phyloP scores from a whole-genome alignment of 176 grass and related monocot species.

The Carex pumila region DNA sequence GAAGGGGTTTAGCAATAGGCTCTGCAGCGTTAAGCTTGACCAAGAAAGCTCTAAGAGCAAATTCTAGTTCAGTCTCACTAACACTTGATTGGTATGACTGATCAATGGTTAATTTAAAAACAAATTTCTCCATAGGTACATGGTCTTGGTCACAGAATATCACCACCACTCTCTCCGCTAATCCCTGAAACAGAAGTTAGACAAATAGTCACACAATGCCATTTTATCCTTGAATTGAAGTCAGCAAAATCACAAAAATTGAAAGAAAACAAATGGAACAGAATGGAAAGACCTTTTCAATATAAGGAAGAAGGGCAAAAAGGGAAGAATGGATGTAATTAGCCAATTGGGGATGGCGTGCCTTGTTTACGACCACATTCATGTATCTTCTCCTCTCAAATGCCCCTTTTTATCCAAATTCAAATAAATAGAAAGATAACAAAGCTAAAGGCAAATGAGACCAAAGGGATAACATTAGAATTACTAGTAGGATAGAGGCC shows the following conservation, averaged over 20 bases:
- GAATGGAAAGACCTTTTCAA: conserved; percentile 59
- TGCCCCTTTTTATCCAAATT: conserved; percentile 42
- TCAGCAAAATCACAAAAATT: not conserved
- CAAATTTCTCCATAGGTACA: conserved; percentile 74
- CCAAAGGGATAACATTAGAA: not conserved
- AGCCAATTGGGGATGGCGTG: conserved; percentile 55
- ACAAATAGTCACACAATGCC: not conserved
- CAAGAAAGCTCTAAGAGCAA: conserved; percentile 84
- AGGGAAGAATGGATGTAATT: conserved; percentile 68
- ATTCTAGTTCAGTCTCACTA: conserved; percentile 60
- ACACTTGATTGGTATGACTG: conserved; percentile 57
- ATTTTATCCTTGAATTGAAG: not conserved
- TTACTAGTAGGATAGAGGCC: conserved; percentile 79
- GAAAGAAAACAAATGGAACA: not conserved
- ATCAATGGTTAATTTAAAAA: conserved; percentile 65
- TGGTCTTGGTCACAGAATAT: conserved; percentile 73
- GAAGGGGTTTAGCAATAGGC: conserved; percentile 43
- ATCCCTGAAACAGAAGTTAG: conserved; percentile 35
- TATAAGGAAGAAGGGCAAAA: conserved; percentile 53
- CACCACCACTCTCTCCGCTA: conserved; percentile 64
- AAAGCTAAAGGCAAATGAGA: not conserved
- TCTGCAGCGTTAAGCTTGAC: conserved; percentile 66
- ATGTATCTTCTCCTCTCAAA: conserved; percentile 99
- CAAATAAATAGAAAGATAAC: conserved; percentile 19
- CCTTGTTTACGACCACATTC: conserved; percentile 93